A percentile compares a stretch with the other conserved stretches of the same genome.
phyloP scores from a whole-genome alignment of 257 asterid species.

The Fraxinus excelsior region DNA sequence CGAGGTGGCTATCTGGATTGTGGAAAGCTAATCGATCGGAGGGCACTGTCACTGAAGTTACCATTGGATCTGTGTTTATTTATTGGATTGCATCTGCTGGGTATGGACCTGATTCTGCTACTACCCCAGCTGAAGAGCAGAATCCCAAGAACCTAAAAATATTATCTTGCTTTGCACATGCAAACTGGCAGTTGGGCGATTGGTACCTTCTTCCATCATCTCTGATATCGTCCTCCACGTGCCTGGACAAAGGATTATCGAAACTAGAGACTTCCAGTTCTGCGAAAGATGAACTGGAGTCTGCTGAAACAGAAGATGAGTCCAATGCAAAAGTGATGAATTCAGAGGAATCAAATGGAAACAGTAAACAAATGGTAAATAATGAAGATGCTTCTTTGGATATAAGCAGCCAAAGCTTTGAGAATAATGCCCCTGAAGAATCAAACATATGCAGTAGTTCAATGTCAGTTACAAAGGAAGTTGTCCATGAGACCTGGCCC shows the following conservation, averaged over 20 bases:
- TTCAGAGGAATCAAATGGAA: conserved; percentile 44
- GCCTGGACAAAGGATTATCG: conserved; percentile 46
- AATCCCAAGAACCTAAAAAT: conserved; percentile 78
- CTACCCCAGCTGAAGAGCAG: conserved; percentile 90
- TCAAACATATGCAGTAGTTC: conserved; percentile 49
- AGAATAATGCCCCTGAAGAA: conserved; percentile 42
- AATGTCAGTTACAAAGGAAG: conserved; percentile 48
- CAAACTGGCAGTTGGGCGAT: conserved; percentile 94
- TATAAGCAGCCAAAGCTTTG: conserved; percentile 36
- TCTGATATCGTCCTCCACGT: conserved; percentile 28
- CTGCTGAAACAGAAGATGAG: conserved; percentile 61
- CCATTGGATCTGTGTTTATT: conserved; percentile 85
- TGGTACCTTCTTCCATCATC: conserved; percentile 84
- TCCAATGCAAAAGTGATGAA: conserved; percentile 58
- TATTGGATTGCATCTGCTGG: conserved; percentile 99
- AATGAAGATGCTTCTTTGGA: conserved; percentile 43
- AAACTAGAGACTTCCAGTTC: conserved; percentile 48
- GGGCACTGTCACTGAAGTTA: conserved; percentile 91
- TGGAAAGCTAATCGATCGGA: conserved; percentile 88
- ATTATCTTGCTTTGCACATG: conserved; percentile 84
- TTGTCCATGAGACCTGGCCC: conserved; percentile 67
- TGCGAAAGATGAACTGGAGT: conserved; percentile 60
- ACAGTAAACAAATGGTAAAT: conserved; percentile 39
- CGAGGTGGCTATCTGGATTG: conserved; percentile 89
- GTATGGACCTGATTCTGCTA: conserved; percentile 78